phyloP scores from a whole-genome alignment of 331 rosid species.

The Prunus yedoensis region DNA sequence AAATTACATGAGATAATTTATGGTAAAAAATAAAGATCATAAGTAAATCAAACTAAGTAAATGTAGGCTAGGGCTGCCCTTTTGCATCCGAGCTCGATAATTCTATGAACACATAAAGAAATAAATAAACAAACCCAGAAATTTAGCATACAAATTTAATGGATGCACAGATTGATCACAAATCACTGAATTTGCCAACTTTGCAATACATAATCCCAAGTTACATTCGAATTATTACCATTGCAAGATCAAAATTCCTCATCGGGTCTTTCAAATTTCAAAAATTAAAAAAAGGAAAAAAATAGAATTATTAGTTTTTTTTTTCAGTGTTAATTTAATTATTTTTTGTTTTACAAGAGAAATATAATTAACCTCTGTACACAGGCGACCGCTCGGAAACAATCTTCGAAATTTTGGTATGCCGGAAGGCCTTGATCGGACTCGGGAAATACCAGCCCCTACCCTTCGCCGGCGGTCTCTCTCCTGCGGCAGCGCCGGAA shows the following conservation, averaged over 20 bases:
- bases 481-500: constrained; percentile 18
- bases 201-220: background rate
- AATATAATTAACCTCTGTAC: constrained; percentile 65
- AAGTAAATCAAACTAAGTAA: too few relatives aligned
- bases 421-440: constrained; percentile 87
- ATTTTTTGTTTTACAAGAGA: background rate
- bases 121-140: too few relatives aligned
- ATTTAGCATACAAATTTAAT: too few relatives aligned
- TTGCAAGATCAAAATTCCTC: background rate
- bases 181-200: background rate
- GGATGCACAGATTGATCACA: background rate
- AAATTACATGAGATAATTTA: too few relatives aligned
- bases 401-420: constrained; percentile 55
- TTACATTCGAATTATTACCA: background rate
- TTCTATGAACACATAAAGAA: too few relatives aligned
- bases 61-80: too few relatives aligned
- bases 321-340: constrained; percentile 5
- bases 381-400: constrained; percentile 73
- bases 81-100: too few relatives aligned
- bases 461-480: constrained; percentile 45
- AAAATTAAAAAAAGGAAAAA: background rate
- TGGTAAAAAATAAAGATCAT: too few relatives aligned
- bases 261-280: background rate
- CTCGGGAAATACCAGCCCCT: constrained; percentile 83
- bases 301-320: background rate